Percentiles rank a stretch among this genome's conserved stretches.
These are phyloP conservation scores for Plasmopara halstedii DNA, from an alignment of 352 stramenopile genomes.

Conservation along the genomic window DNA sequence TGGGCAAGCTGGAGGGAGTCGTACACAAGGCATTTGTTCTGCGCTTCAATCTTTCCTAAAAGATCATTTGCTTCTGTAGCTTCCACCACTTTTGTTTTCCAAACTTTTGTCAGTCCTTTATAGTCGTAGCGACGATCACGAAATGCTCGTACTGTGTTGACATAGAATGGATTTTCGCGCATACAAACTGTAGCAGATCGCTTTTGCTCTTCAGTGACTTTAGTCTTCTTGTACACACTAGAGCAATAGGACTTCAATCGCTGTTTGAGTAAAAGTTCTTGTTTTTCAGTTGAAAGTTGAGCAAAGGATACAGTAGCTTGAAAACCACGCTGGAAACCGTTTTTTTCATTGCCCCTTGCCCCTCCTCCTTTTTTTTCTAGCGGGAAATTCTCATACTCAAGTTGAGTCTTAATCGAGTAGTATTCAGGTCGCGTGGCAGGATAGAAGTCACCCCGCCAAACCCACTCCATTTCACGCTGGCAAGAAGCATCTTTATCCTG, in stretches of 20 bases:
- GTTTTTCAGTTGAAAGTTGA: slow-evolving; percentile 46
- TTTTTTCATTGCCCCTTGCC: slow-evolving; percentile 4
- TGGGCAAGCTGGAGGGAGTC: slow-evolving; percentile 99
- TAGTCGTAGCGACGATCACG: slow-evolving; percentile 99
- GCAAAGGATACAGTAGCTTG: slow-evolving; percentile 44
- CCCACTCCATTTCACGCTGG: slow-evolving; percentile 97
- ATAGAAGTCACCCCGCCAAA: slow-evolving; percentile 97
- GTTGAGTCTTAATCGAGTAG: slow-evolving; percentile 93
- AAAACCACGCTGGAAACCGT: slow-evolving; percentile 4
- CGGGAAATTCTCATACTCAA: slow-evolving; percentile 87
- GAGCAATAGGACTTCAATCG: slow-evolving; percentile 92
- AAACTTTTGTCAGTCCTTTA: slow-evolving; percentile 97
- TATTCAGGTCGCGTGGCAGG: slow-evolving; percentile 93
- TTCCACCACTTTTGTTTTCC: slow-evolving; percentile 74
- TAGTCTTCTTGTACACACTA: slow-evolving; percentile 96
- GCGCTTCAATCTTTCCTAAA: slow-evolving; percentile 80
- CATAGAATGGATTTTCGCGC: slow-evolving; percentile 99
- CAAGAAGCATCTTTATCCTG: slow-evolving; percentile 86
- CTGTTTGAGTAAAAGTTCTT: slow-evolving; percentile 64
- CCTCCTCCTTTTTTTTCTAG: slow-evolving; percentile 10
- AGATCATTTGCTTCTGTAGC: slow-evolving; percentile 78
- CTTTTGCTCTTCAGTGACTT: slow-evolving; percentile 94
- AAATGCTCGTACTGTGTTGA: slow-evolving; percentile 98
- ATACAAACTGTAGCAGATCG: slow-evolving; percentile 96
- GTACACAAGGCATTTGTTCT: slow-evolving; percentile 90